phyloP scores from a whole-genome alignment of 164 flowering plant species.

The Magnolia officinalis region DNA sequence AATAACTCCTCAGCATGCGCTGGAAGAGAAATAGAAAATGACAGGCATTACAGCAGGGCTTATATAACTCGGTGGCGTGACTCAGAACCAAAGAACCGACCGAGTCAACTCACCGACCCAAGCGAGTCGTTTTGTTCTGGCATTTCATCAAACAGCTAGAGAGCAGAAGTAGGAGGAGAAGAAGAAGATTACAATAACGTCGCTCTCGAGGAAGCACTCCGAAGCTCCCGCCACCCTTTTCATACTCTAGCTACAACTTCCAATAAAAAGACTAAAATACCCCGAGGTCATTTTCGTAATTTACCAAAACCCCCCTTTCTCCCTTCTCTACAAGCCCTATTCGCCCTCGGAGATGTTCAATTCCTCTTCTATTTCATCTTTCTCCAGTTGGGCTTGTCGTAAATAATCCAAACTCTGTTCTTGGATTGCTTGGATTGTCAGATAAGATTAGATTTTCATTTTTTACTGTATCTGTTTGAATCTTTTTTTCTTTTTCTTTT shows the following conservation, averaged over 20 bases:
- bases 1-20: neutral
- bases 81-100: neutral
- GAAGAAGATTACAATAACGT: neutral
- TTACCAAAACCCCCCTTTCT: too few relatives aligned
- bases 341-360: neutral
- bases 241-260: neutral
- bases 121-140: conserved; percentile 1
- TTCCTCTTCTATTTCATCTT: neutral
- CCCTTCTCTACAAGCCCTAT: neutral
- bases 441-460: neutral
- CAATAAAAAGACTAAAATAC: neutral
- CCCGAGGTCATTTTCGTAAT: conserved; percentile 4
- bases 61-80: too few relatives aligned
- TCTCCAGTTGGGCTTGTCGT: neutral
- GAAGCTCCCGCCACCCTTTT: conserved; percentile 4
- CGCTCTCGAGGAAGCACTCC: neutral
- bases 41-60: neutral
- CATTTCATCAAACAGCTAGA: conserved; percentile 5
- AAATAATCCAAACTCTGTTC: neutral
- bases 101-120: neutral
- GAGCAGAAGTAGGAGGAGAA: neutral
- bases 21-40: neutral
- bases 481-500: neutral
- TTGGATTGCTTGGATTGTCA: neutral
- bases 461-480: neutral